Evolutionary conservation across 73 alveolate species (phyloP).

Genomic region (Paraurostyla sp.): DNA sequence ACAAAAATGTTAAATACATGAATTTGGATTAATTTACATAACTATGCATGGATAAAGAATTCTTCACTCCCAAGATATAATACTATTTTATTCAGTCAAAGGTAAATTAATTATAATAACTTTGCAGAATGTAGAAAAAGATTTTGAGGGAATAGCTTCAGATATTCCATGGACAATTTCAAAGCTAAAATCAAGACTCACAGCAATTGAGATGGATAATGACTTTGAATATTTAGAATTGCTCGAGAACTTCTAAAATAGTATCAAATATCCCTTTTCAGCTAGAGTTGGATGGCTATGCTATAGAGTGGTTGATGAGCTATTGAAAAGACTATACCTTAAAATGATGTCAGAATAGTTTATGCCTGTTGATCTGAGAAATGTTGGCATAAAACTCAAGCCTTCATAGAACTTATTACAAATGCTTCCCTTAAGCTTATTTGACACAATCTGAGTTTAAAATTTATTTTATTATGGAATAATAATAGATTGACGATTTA

Average conservation of each 20-base stretch:
- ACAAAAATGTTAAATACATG: not conserved
- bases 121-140: conserved; percentile 46
- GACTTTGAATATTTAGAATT: conserved; percentile 15
- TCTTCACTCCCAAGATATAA: conserved; percentile 21
- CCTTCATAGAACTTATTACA: not conserved
- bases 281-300: conserved; percentile 50
- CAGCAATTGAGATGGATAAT: not conserved
- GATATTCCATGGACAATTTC: not conserved
- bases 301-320: conserved; percentile 32
- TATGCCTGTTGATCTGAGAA: conserved; percentile 36
- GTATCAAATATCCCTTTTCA: conserved; percentile 35
- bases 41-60: conserved; percentile 41
- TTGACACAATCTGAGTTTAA: conserved; percentile 21
- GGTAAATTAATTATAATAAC: not conserved
- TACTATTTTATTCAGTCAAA: not conserved
- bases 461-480: no score
- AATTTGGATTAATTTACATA: conserved; percentile 1
- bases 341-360: conserved; percentile 15
- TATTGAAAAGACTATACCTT: conserved; percentile 10
- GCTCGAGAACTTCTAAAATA: conserved; percentile 35
- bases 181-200: not conserved
- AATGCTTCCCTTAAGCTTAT: not conserved
- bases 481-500: no score
- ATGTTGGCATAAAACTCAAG: conserved; percentile 5
- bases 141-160: not conserved